phyloP scores from a whole-genome alignment of 2,329 filamentous ascomycete species.

The Pestalotiopsis sp. region DNA sequence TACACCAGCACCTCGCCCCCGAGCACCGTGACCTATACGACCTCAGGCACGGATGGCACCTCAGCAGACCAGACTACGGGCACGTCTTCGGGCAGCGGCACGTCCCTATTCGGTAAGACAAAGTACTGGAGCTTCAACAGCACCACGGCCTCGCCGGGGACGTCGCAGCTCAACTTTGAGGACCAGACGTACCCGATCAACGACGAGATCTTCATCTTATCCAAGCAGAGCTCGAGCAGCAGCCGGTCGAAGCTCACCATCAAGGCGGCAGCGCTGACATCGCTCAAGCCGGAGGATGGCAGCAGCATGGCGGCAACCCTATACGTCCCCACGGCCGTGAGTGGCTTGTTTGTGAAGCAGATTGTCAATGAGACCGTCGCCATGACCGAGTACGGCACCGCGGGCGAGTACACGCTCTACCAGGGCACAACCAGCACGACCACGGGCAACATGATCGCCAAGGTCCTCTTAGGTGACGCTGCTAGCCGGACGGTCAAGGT shows the following conservation, averaged over 20 bases:
- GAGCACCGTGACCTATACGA: background rate
- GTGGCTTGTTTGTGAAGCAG: background rate
- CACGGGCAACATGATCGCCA: background rate
- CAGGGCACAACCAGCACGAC: background rate
- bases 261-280: background rate
- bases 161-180: background rate
- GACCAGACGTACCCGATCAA: constrained; percentile 2
- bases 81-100: background rate
- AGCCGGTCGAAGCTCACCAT: background rate
- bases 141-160: background rate
- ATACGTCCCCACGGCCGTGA: background rate
- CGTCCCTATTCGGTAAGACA: background rate
- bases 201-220: background rate
- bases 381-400: background rate
- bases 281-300: background rate
- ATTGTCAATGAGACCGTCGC: background rate
- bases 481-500: background rate
- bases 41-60: background rate
- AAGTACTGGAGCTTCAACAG: background rate
- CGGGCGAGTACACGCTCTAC: background rate
- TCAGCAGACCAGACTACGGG: background rate
- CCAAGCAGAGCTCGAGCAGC: constrained; percentile 1
- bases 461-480: background rate
- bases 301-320: background rate
- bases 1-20: background rate